phyloP scores from a whole-genome alignment of 257 asterid genomes.

The Nicotiana undulata region DNA sequence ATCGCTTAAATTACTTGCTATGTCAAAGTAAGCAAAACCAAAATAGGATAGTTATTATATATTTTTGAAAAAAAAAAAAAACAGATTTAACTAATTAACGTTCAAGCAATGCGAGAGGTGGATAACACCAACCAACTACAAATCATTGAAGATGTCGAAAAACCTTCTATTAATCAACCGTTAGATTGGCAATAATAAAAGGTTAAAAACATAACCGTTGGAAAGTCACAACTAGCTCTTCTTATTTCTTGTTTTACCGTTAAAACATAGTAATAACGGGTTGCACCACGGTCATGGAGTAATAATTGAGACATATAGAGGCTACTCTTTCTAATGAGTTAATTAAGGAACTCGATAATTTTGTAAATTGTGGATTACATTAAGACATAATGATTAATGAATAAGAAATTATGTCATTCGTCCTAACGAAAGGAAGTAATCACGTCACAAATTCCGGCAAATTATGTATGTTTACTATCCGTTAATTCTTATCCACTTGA shows the following conservation, averaged over 20 bases:
- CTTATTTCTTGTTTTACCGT: neutral
- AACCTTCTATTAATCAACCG: neutral
- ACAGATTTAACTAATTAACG: no score
- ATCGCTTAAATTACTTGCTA: neutral
- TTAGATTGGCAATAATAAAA: neutral
- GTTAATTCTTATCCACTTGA: neutral
- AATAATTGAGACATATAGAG: neutral
- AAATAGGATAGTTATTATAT: neutral
- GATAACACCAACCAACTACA: neutral
- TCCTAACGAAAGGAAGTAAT: neutral
- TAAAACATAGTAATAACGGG: neutral
- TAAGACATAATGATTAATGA: neutral
- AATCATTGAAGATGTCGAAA: constrained; percentile 2
- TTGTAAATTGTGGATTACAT: neutral
- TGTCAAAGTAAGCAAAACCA: neutral
- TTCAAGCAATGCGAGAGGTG: neutral
- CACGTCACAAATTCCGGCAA: neutral
- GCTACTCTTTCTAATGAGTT: neutral
- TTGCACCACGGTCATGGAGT: neutral
- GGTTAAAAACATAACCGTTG: neutral
- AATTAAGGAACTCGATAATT: neutral
- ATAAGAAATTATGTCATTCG: neutral
- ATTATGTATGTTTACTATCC: neutral
- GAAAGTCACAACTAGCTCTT: neutral
- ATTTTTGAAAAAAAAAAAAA: no score